phyloP scores from a whole-genome alignment of 1,284 basidiomycete genomes.

The Gastroboletus turbinatus region DNA sequence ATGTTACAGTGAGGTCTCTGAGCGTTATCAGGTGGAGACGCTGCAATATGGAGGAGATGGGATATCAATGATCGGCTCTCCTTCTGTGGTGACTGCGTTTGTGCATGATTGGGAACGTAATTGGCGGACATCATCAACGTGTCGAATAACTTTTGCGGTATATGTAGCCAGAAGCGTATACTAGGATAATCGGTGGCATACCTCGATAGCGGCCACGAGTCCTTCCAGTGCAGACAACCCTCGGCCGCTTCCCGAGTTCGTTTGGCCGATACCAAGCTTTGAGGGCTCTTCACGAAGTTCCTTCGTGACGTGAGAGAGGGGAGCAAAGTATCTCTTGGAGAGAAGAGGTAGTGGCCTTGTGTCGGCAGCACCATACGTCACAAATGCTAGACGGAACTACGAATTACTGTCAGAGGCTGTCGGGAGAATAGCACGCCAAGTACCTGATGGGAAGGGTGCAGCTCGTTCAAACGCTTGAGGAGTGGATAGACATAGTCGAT shows the following conservation, averaged over 20 bases:
- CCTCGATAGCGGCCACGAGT: conserved; percentile 69
- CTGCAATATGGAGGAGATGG: conserved; percentile 65
- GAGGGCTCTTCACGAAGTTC: conserved; percentile 49
- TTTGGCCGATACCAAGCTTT: conserved; percentile 56
- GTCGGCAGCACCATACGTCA: conserved; percentile 58
- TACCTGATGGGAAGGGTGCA: conserved; percentile 37
- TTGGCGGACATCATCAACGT: conserved; percentile 28
- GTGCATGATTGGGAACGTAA: conserved; percentile 7
- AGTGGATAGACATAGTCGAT: conserved; percentile 51
- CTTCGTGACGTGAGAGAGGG: conserved; percentile 38
- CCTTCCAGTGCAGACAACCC: conserved; percentile 74
- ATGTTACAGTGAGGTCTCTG: conserved; percentile 57
- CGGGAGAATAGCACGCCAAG: conserved; percentile 4
- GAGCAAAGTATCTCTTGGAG: conserved; percentile 54
- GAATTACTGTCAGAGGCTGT: conserved; percentile 4
- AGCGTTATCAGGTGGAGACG: conserved; percentile 53
- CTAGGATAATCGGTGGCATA: conserved; percentile 30
- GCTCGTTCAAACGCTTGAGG: conserved; percentile 51
- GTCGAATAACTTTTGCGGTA: conserved; percentile 29
- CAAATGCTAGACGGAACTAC: conserved; percentile 54
- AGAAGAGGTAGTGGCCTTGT: conserved; percentile 53
- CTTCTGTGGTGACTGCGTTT: conserved; percentile 29
- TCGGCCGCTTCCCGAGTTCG: conserved; percentile 45
- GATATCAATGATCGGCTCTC: conserved; percentile 36
- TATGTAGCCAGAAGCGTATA: neutral